Evolutionary conservation across 495 filamentous ascomycete genomes (phyloP).

Genomic region (Pseudotulostoma volvatum): DNA sequence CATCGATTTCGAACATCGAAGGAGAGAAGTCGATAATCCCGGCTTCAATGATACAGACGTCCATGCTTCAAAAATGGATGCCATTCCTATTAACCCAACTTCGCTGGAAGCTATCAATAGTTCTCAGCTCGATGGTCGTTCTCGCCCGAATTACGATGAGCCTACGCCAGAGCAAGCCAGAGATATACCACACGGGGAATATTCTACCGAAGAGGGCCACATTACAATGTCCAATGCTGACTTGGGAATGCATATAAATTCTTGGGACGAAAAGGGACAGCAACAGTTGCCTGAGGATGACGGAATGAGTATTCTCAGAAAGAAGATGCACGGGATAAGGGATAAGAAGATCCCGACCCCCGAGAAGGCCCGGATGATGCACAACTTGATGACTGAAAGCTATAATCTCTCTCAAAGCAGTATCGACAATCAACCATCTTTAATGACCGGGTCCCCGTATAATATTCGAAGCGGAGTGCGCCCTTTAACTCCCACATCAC

Average conservation of each 20-base stretch:
- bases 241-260: neutral
- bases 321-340: conserved; percentile 64
- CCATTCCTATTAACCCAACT: too few species aligned
- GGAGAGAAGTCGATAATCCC: too few species aligned
- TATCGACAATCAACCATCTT: conserved; percentile 14
- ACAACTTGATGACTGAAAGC: conserved; percentile 64
- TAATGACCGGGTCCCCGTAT: conserved; percentile 15
- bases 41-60: too few species aligned
- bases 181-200: neutral
- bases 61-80: too few species aligned
- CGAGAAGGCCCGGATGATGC: conserved; percentile 73
- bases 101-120: too few species aligned
- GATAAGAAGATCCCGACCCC: conserved; percentile 41
- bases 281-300: conserved; percentile 58
- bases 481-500: conserved; percentile 20
- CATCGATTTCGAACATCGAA: neutral
- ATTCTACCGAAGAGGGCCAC: neutral
- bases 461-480: conserved; percentile 22
- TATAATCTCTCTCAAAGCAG: conserved; percentile 38
- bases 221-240: neutral
- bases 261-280: neutral
- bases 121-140: too few species aligned
- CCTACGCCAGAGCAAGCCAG: neutral
- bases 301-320: conserved; percentile 64
- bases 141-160: too few species aligned